phyloP scores from a whole-genome alignment of 2,329 filamentous ascomycete species.

The Apiospora malaysiana region DNA sequence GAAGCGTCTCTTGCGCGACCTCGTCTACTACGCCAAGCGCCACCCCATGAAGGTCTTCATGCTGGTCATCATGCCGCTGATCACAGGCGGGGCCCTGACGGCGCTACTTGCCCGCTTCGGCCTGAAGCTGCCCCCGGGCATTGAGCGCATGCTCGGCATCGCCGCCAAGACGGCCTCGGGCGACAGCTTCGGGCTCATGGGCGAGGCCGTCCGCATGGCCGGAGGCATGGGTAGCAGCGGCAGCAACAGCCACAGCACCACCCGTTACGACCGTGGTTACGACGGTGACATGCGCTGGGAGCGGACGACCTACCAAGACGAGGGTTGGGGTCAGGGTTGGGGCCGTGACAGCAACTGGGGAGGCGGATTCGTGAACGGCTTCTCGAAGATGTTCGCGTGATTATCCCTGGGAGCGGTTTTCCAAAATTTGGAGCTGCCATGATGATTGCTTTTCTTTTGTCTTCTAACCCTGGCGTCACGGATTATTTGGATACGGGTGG shows the following conservation, averaged over 20 bases:
- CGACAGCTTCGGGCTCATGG: conserved; percentile 55
- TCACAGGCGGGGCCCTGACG: conserved; percentile 82
- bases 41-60: conserved; percentile 89
- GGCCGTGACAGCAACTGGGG: conserved; percentile 28
- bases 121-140: conserved; percentile 70
- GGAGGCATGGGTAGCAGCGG: conserved; percentile 39
- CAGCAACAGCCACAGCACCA: conserved; percentile 26
- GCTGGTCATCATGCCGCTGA: conserved; percentile 84
- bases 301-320: conserved; percentile 43
- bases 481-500: neutral
- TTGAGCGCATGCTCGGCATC: conserved; percentile 64
- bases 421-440: neutral
- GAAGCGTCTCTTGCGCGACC: conserved; percentile 78
- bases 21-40: conserved; percentile 79
- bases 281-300: conserved; percentile 46
- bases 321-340: conserved; percentile 34
- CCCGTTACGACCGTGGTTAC: conserved; percentile 43
- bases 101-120: conserved; percentile 82
- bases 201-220: conserved; percentile 62
- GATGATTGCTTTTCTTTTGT: neutral
- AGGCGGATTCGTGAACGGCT: conserved; percentile 33
- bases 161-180: conserved; percentile 56
- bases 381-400: conserved; percentile 25
- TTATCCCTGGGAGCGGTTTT: neutral
- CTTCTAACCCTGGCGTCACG: neutral